Conservation (phyloP, 176 grass and related monocot genomes). For the Oryza coarctata region DNA sequence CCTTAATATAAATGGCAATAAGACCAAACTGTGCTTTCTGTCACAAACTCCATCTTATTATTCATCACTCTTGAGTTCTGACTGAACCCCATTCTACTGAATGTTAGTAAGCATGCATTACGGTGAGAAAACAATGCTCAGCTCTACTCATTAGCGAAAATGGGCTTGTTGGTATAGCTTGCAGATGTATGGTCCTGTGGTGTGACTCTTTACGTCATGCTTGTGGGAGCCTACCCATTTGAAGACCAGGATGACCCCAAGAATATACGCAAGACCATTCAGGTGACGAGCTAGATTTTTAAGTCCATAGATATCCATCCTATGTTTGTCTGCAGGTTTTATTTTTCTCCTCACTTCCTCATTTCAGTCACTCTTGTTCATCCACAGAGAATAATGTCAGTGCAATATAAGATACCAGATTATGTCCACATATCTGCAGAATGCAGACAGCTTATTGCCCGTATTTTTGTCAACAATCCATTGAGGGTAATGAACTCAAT, state of each 20-base stretch:
- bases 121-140: neutral
- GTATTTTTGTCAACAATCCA: conserved; percentile 79
- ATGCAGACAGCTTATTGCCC: conserved; percentile 72
- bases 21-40: neutral
- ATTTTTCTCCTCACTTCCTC: conserved; percentile 1
- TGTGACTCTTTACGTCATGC: conserved; percentile 97
- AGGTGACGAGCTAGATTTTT: conserved; percentile 41
- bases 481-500: conserved; percentile 51
- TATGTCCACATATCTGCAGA: conserved; percentile 76
- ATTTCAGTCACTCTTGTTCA: conserved; percentile 18
- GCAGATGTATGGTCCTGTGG: conserved; percentile 99
- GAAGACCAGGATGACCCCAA: conserved; percentile 91
- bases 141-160: conserved; percentile 14
- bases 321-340: neutral
- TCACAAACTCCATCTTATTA: neutral
- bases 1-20: conserved; percentile 3
- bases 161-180: conserved; percentile 63
- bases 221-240: conserved; percentile 93
- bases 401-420: conserved; percentile 84
- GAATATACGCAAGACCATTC: conserved; percentile 94
- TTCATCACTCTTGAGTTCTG: conserved; percentile 14
- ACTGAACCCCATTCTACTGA: neutral
- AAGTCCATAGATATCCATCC: neutral
- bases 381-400: conserved; percentile 81
- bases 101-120: conserved; percentile 15